Conservation (phyloP, 2,329 filamentous ascomycete species). For the Pyrenophora tritici-repentis region DNA sequence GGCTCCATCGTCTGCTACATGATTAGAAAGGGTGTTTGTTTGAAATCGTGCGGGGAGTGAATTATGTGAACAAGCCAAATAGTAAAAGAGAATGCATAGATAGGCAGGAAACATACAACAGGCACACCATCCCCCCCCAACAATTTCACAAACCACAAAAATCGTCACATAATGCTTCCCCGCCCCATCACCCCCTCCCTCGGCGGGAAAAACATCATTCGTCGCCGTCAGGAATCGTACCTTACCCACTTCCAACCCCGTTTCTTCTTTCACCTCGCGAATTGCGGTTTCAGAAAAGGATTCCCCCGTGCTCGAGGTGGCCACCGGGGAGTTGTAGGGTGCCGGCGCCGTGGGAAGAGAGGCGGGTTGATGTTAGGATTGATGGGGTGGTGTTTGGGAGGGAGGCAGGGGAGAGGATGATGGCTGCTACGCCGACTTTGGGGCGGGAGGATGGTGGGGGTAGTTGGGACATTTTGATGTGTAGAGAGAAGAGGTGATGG, state of each 20-base stretch:
- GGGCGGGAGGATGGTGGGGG: conserved; percentile 29
- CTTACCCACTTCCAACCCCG: conserved; percentile 59
- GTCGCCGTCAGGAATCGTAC: conserved; percentile 64
- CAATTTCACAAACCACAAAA: conserved; percentile 63
- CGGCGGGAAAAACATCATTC: conserved; percentile 64
- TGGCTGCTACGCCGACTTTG: conserved; percentile 56
- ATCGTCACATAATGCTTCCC: conserved; percentile 76
- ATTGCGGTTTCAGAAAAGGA: conserved; percentile 64
- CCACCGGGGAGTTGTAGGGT: conserved; percentile 74
- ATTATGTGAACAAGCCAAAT: too few species aligned
- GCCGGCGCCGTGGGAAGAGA: conserved; percentile 45
- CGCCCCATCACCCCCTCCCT: conserved; percentile 7
- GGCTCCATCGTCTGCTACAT: conserved; percentile 49
- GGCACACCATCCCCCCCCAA: conserved; percentile 57
- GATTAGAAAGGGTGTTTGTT: too few species aligned
- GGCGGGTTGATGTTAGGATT: neutral
- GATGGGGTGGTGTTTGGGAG: neutral
- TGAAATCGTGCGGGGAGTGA: too few species aligned
- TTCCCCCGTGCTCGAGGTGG: conserved; percentile 73
- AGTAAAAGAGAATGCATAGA: neutral
- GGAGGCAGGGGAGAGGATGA: conserved; percentile 42
- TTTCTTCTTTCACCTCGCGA: conserved; percentile 74
- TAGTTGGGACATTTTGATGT: conserved; percentile 13
- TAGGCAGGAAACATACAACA: conserved; percentile 51
- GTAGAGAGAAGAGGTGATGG: too few species aligned